Evolutionary conservation across 2,329 filamentous ascomycete species (phyloP).

Genomic region (Fusarium brevicatenulatum): DNA sequence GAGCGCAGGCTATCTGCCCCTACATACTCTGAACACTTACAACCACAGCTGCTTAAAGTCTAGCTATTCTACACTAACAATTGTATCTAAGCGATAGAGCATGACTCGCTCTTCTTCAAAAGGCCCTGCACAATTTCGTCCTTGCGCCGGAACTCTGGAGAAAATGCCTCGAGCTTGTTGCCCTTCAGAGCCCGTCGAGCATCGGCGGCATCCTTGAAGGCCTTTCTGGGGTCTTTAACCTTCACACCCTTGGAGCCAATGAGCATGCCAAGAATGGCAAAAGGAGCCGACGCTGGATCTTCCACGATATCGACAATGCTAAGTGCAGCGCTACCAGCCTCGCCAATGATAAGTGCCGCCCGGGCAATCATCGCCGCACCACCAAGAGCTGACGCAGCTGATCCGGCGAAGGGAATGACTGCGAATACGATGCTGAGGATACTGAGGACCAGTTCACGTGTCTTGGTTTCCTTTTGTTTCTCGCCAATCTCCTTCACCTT

Average conservation of each 20-base stretch:
- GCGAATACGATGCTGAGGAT: slow-evolving; percentile 47
- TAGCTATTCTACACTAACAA: neutral
- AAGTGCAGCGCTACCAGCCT: slow-evolving; percentile 37
- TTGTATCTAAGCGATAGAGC: neutral
- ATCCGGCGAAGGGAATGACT: neutral
- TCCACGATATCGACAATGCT: slow-evolving; percentile 39
- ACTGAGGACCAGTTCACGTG: slow-evolving; percentile 37
- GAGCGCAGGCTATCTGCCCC: too few relatives aligned
- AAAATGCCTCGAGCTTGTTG: neutral
- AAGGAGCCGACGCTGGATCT: slow-evolving; percentile 40
- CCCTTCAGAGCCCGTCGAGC: neutral
- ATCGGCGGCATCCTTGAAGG: neutral
- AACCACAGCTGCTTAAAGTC: too few relatives aligned
- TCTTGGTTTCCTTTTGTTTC: slow-evolving; percentile 34
- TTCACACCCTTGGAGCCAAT: neutral
- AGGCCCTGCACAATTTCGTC: neutral
- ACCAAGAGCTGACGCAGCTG: neutral
- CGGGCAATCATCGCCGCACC: neutral
- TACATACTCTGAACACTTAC: too few relatives aligned
- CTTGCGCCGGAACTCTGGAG: neutral
- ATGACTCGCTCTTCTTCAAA: neutral
- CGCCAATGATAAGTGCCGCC: slow-evolving; percentile 27
- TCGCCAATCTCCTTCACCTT: slow-evolving; percentile 41
- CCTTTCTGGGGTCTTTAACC: neutral
- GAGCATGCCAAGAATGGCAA: slow-evolving; percentile 41